Base-by-base conservation (phyloP, 2,329 filamentous ascomycete species). In the Chaetothyriales sp. region DNA sequence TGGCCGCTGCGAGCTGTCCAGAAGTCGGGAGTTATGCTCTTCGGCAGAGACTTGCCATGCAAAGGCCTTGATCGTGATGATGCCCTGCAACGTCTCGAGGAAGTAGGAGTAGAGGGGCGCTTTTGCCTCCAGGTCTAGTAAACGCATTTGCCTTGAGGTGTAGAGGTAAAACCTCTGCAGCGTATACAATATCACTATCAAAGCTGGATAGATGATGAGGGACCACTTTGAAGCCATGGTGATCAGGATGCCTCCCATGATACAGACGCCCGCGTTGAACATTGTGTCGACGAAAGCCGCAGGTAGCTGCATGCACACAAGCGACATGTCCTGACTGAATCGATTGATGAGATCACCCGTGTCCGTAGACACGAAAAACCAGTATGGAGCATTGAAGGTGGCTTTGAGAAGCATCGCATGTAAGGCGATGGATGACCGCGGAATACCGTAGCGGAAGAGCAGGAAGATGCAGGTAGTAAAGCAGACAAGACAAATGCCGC, bases 81-180 rank as follows among this genome's bases (percentile, higher is more conserved):
- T 61, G 0, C 79, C 79, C 33, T 71, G 72, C 44, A 80, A 69
- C 1, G 73, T 76, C 55, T 81, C 77, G 19, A 74, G 68, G 56
- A 81, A 81, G 54, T 80, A 68, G 15, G 70, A 76, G 65, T 77
- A 80, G 0, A 82, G 65, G 0, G 78, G 78, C 0, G 74, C 74
- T 56, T 82, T 81, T 1, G 76, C 72, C 61, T 83, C 80, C 1
- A 83, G 70, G 46, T 83, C 80, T 9, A 83, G 63, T 18, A 80
- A 69, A 47, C 80, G 71, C 6, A 83, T 62, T 61, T 83, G 80
- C 0, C 78, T 67, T 0, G 78, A 81, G 0, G 79, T 83, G 0
- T 76, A 70, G 1, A 83, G 69, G 57, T 83, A 83, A 47, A 79
- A 71, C 49, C 69, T 74, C 55, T 81, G 78, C 0, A 82, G 63